These are phyloP conservation scores for Trichoderma virens DNA, from an alignment of 495 filamentous ascomycete genomes.

Conservation along the genomic window DNA sequence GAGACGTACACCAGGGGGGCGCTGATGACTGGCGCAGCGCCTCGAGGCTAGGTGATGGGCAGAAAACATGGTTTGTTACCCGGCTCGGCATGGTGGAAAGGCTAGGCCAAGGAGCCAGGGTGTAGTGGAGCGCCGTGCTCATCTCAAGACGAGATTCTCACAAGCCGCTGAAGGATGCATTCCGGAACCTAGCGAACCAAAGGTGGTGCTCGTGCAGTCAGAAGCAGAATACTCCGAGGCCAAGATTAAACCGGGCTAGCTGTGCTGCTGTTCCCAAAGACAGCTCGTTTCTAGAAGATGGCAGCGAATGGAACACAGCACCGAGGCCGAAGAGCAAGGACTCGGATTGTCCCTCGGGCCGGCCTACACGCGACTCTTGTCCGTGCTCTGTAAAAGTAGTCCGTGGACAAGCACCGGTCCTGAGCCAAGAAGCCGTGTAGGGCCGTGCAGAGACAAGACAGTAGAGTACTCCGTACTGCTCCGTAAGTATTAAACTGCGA, in stretches of 20 bases:
- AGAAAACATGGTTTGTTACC: neutral
- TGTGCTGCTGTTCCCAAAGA: neutral
- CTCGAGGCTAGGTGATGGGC: neutral
- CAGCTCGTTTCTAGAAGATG: neutral
- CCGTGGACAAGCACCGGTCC: neutral
- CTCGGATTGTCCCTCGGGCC: neutral
- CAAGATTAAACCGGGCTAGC: neutral
- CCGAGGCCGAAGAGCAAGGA: neutral
- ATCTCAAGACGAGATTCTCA: constrained; percentile 5
- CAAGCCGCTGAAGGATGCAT: constrained; percentile 4
- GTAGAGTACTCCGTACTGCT: neutral
- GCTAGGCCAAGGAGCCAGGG: neutral
- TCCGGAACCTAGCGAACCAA: constrained; percentile 8
- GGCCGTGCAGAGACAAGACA: neutral
- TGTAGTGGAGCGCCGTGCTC: neutral
- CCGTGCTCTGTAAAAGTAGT: neutral
- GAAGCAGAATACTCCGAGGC: constrained; percentile 1
- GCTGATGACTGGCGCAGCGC: constrained; percentile 6
- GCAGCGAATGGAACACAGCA: neutral
- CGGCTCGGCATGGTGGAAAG: neutral
- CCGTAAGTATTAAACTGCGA: neutral
- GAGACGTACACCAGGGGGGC: constrained; percentile 7
- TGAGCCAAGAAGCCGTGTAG: neutral
- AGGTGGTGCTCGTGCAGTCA: neutral
- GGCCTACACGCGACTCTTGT: no score